phyloP scores from a whole-genome alignment of 164 flowering plant species.

The Sedum album region DNA sequence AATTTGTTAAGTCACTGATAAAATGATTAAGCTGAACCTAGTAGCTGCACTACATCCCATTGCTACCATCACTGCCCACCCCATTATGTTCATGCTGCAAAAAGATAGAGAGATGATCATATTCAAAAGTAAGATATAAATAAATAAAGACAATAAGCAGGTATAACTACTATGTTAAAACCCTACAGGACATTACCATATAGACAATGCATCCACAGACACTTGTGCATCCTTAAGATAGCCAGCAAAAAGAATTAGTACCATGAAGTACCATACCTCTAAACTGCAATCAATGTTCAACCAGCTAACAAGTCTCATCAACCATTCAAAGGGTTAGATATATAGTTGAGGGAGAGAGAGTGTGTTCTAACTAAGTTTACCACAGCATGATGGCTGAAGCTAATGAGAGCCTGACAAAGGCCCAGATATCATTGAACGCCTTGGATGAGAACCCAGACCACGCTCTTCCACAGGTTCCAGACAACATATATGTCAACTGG shows the following conservation, averaged over 20 bases:
- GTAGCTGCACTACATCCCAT: neutral
- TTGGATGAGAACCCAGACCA: constrained; percentile 71
- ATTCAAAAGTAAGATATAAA: too few species aligned
- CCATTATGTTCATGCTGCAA: constrained; percentile 12
- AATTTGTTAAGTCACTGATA: too few species aligned
- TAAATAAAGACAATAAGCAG: too few species aligned
- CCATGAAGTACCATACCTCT: too few species aligned
- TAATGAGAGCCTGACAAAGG: constrained; percentile 40
- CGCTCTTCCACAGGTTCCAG: constrained; percentile 51
- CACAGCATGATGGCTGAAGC: constrained; percentile 84
- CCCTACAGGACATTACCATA: too few species aligned
- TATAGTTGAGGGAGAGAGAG: constrained; percentile 62
- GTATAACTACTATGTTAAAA: too few species aligned
- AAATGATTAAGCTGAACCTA: neutral
- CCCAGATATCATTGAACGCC: constrained; percentile 60
- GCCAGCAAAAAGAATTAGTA: too few species aligned
- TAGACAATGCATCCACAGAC: too few species aligned
- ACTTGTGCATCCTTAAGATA: constrained; percentile 58
- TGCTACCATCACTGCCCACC: constrained; percentile 5
- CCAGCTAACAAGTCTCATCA: too few species aligned
- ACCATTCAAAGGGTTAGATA: too few species aligned
- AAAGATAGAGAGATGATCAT: too few species aligned
- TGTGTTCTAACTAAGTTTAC: too few species aligned
- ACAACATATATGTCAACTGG: constrained; percentile 45
- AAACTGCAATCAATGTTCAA: neutral